Conservation (phyloP, 306 rosid species). For the Aeschynomene evenia region DNA sequence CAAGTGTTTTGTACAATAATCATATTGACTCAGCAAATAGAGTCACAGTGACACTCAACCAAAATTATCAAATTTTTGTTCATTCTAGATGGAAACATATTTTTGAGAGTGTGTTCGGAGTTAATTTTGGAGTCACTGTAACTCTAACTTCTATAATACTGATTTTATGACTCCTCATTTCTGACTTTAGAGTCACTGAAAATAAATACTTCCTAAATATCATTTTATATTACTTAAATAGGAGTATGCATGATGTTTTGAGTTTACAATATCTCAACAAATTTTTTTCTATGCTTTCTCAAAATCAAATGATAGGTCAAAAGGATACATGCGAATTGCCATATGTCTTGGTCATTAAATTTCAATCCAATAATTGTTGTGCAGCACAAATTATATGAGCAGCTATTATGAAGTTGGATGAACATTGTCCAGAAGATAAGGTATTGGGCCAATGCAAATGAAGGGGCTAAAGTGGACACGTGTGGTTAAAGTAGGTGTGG, state of each 20-base stretch:
- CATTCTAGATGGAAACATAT: too few species aligned
- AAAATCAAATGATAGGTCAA: constrained; percentile 7
- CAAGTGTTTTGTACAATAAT: too few species aligned
- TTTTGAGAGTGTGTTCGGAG: too few species aligned
- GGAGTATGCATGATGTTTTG: neutral
- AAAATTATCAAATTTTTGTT: too few species aligned
- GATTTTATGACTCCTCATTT: too few species aligned
- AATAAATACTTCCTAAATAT: too few species aligned
- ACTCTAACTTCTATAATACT: too few species aligned
- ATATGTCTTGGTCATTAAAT: constrained; percentile 10
- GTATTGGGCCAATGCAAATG: neutral
- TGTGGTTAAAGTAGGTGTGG: constrained; percentile 48
- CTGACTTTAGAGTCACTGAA: too few species aligned
- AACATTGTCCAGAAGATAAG: constrained; percentile 31
- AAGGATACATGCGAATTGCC: constrained; percentile 27
- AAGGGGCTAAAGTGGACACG: constrained; percentile 34
- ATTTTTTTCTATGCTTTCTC: neutral
- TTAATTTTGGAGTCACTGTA: too few species aligned
- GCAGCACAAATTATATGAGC: neutral
- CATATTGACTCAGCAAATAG: too few species aligned
- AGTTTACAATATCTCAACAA: neutral
- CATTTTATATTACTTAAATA: too few species aligned
- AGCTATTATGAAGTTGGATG: neutral
- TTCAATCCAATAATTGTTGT: constrained; percentile 11
- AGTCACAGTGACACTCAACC: too few species aligned